Evolutionary conservation across 306 rosid species (phyloP), one percentile per base, ranked within the genome.

Genomic region (Pterocarpus macrocarpus): DNA sequence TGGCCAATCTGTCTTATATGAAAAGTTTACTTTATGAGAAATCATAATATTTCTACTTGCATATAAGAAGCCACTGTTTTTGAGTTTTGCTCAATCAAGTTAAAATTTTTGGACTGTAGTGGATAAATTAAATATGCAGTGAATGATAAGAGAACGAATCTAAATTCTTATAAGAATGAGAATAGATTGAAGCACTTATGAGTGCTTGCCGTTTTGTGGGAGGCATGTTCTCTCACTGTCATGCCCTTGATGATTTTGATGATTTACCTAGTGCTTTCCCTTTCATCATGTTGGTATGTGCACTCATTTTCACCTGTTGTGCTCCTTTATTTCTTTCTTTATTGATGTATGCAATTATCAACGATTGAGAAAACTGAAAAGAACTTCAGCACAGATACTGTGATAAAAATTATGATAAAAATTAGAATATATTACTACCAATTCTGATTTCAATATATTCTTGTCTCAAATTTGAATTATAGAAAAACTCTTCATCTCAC

Each of bases 151-250:
- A 22, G 47, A 11, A 33, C 2, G 45, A 28, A 17, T 15, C 7
- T 13, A 49, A 8, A 47, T 15, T 58, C 41, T 58, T 75, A 16
- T 4, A 28, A 67, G 13, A 38, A 28, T 38, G 53, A 59, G 13
- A 79, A 59, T 49, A 61, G 33, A 32, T 57, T 43, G 67, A 78
- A 67, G 44, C 66, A 53, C 67, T 52, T 6, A 1, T 30, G 5
- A 1, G 4, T 38, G 7, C 28, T 22, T 22, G 28, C 28, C 28
- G 0, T 22, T 22, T 22, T 22, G 28, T 22, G 28, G 28, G 1
- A 22, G 28, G 28, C 28, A 22, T 22, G 28, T 22, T 22, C 28
- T 22, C 28, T 22, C 28, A 22, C 28, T 22, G 28, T 22, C 28
- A 22, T 34, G 33, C 71, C n/a, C 43, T 34, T 59, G 45, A 36